Evolutionary conservation across 345 rosid species (phyloP), one percentile per base, ranked within the genome.

Genomic region (Citrus glauca): DNA sequence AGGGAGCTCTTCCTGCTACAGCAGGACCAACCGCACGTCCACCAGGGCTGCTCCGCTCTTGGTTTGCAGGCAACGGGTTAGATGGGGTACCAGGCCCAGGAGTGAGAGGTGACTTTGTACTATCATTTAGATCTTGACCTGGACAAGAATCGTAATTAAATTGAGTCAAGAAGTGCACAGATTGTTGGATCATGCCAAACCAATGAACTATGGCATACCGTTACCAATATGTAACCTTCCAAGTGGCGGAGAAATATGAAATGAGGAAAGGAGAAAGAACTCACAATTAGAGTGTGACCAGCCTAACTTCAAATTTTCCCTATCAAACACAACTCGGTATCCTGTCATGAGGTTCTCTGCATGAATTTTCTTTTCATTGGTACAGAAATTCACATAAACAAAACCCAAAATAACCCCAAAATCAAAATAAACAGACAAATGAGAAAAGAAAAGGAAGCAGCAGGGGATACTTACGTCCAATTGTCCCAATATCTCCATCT

Each of bases 261-360:
- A 38, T 30, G 3, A 32, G 37, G 55, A 67, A 22, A 30, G n/a
- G 35, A 35, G 7, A 11, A 65, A 55, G 63, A 77, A 80, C 97
- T 91, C 84, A 94, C 98, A 94, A 70, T 87, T 85, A 27, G 97
- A 94, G 13, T 35, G 78, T 60, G 98, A 94, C 98, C 98, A 94
- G 66, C 94, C 91, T 72, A 93, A 84, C 89, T 86, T 93, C 88
- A 91, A 74, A 81, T 88, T 88, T 81, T 93, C 98, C 77, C 93
- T 87, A 79, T 94, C 95, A 82, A 93, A 94, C 72, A 94, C 97
- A 74, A 94, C 80, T 37, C 85, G 84, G 61, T 93, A 90, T 60
- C 97, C 95, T 1, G 81, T 83, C 97, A 94, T 89, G 88, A 89
- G 89, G 87, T 94, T 93, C 85, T 93, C 98, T 94, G 94, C 93